A percentile compares a stretch with the other conserved stretches of the same genome.
Conservation (phyloP, 2,329 filamentous ascomycete genomes). For the Colletotrichum camelliae region DNA sequence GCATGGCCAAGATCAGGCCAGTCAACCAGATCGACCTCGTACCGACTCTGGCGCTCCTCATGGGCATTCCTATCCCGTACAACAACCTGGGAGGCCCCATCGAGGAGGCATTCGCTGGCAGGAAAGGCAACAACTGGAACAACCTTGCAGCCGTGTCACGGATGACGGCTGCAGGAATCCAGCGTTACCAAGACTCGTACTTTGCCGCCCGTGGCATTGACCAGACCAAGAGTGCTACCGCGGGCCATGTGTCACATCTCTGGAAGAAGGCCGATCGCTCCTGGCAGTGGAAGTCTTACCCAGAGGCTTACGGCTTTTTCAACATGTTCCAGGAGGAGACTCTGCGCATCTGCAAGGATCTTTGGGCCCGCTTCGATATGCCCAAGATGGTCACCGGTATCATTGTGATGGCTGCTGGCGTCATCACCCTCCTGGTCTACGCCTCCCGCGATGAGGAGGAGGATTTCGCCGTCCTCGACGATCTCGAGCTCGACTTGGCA, state of each 20-base stretch:
- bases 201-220: conserved; percentile 73
- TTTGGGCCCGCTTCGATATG: conserved; percentile 94
- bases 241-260: conserved; percentile 42
- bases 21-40: conserved; percentile 93
- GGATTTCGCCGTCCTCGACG: conserved; percentile 58
- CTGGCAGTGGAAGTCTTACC: conserved; percentile 43
- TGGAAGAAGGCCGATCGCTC: conserved; percentile 53
- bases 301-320: conserved; percentile 63
- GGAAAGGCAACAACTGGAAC: conserved; percentile 71
- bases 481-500: conserved; percentile 63
- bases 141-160: conserved; percentile 81
- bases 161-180: conserved; percentile 82
- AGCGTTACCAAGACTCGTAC: conserved; percentile 88
- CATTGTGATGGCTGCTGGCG: conserved; percentile 68
- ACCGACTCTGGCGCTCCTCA: conserved; percentile 83
- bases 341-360: conserved; percentile 76
- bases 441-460: conserved; percentile 64
- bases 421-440: conserved; percentile 76
- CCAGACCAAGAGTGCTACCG: conserved; percentile 55
- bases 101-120: conserved; percentile 86
- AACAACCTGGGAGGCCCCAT: conserved; percentile 95
- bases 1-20: conserved; percentile 78
- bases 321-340: conserved; percentile 79
- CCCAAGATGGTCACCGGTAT: conserved; percentile 85
- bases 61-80: conserved; percentile 93